Evolutionary conservation across 768 basidiomycete species (phyloP).

Genomic region (Lyophyllum decastes): DNA sequence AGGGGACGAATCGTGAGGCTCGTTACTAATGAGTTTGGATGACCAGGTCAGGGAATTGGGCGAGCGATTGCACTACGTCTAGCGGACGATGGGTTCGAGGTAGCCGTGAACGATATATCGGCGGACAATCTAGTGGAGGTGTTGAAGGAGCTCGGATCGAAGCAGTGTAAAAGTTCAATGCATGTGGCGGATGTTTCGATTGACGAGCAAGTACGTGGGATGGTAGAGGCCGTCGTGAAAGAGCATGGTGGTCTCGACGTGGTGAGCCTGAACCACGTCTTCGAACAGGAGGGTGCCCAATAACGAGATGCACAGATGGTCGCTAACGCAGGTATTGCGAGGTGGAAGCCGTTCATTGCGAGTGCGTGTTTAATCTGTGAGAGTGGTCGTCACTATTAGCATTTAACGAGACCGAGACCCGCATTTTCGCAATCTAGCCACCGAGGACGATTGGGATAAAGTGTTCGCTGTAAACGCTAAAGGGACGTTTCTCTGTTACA

Average conservation of each 20-base stretch:
- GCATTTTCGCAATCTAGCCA: constrained; percentile 23
- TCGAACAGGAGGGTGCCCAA: neutral
- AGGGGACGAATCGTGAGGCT: too few species aligned
- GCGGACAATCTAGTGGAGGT: neutral
- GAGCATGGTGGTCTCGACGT: constrained; percentile 29
- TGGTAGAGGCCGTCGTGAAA: constrained; percentile 19
- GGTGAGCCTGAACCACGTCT: constrained; percentile 19
- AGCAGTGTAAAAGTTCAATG: constrained; percentile 17
- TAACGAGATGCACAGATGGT: constrained; percentile 26
- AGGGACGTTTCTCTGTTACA: constrained; percentile 63
- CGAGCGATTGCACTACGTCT: constrained; percentile 19
- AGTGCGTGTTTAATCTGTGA: constrained; percentile 8
- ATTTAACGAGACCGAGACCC: neutral
- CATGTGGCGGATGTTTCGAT: constrained; percentile 21
- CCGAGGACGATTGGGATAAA: constrained; percentile 39
- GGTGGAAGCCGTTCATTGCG: constrained; percentile 18
- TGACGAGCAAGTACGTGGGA: constrained; percentile 21
- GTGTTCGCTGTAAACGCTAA: constrained; percentile 52
- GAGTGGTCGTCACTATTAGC: neutral
- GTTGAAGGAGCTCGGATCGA: constrained; percentile 20
- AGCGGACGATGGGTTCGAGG: constrained; percentile 21
- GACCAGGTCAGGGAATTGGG: constrained; percentile 18
- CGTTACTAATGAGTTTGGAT: neutral
- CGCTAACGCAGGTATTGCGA: constrained; percentile 30
- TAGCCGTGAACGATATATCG: constrained; percentile 37